phyloP scores from a whole-genome alignment of 139 green algal species.

The Mychonastes homosphaera region DNA sequence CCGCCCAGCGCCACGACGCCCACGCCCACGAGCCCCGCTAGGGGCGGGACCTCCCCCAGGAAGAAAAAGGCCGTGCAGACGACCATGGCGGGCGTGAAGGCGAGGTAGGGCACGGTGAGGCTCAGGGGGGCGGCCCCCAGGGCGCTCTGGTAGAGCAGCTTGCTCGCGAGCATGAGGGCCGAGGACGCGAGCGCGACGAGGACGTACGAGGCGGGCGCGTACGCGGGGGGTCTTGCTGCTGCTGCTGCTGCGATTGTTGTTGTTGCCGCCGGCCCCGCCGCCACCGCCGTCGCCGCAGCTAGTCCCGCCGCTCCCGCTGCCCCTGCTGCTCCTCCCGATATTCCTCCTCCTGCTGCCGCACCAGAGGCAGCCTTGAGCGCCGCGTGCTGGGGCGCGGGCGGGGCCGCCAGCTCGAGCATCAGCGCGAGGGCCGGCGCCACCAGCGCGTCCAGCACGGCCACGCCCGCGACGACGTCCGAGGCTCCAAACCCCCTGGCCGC shows the following conservation, averaged over 20 bases:
- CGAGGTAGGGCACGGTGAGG: slow-evolving; percentile 51
- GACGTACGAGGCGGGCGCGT: neutral
- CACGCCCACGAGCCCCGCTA: slow-evolving; percentile 26
- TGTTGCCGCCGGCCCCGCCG: neutral
- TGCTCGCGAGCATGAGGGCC: neutral
- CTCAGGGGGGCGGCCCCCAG: slow-evolving; percentile 40
- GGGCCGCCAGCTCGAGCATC: slow-evolving; percentile 3
- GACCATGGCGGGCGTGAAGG: slow-evolving; percentile 49
- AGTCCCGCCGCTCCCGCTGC: no score
- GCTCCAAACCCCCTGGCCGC: neutral
- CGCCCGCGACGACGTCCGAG: slow-evolving; percentile 18
- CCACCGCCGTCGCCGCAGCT: no score
- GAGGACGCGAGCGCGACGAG: neutral
- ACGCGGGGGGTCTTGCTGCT: neutral
- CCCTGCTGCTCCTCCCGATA: no score
- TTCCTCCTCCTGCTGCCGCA: no score
- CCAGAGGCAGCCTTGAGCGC: slow-evolving; percentile 1
- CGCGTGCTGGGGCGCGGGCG: neutral
- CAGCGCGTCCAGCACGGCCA: slow-evolving; percentile 21
- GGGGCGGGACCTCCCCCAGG: slow-evolving; percentile 29
- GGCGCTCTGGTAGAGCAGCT: slow-evolving; percentile 36
- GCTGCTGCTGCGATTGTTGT: no score
- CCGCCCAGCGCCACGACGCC: slow-evolving; percentile 27
- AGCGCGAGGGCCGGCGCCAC: slow-evolving; percentile 8
- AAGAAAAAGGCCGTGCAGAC: slow-evolving; percentile 32